phyloP scores from a whole-genome alignment of 495 filamentous ascomycete genomes.

The Xylaria sp. region DNA sequence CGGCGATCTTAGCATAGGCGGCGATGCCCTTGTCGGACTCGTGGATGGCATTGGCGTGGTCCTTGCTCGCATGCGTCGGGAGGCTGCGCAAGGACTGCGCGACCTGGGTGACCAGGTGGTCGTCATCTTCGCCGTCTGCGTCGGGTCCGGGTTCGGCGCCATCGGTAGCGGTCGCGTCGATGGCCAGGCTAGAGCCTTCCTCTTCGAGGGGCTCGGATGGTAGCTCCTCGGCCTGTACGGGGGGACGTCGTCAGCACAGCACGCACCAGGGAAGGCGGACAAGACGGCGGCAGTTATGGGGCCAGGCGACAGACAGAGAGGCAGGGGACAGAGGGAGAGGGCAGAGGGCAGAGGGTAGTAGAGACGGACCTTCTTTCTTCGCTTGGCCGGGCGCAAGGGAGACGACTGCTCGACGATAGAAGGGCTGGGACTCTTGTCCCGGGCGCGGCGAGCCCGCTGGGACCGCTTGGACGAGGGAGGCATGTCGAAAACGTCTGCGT shows the following conservation, averaged over 20 bases:
- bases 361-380: constrained; percentile 72
- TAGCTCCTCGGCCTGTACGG: constrained; percentile 42
- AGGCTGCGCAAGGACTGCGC: constrained; percentile 68
- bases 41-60: constrained; percentile 75
- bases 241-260: constrained; percentile 27
- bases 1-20: constrained; percentile 93
- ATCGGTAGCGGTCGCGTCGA: constrained; percentile 57
- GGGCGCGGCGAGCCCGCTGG: constrained; percentile 48
- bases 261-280: constrained; percentile 30
- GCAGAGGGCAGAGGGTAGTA: no score
- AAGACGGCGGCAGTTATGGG: not conserved
- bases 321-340: no score
- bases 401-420: constrained; percentile 60
- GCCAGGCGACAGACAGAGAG: no score
- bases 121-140: constrained; percentile 55
- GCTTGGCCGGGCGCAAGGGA: constrained; percentile 73
- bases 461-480: constrained; percentile 52
- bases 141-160: constrained; percentile 33
- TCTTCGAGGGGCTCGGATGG: constrained; percentile 47
- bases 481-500: constrained; percentile 36
- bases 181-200: constrained; percentile 49
- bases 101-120: constrained; percentile 73
- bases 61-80: constrained; percentile 69
- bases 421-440: constrained; percentile 46
- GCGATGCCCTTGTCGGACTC: constrained; percentile 78